These are phyloP conservation scores for Letharia columbiana DNA, from an alignment of 495 filamentous ascomycete genomes.

Conservation along the genomic window DNA sequence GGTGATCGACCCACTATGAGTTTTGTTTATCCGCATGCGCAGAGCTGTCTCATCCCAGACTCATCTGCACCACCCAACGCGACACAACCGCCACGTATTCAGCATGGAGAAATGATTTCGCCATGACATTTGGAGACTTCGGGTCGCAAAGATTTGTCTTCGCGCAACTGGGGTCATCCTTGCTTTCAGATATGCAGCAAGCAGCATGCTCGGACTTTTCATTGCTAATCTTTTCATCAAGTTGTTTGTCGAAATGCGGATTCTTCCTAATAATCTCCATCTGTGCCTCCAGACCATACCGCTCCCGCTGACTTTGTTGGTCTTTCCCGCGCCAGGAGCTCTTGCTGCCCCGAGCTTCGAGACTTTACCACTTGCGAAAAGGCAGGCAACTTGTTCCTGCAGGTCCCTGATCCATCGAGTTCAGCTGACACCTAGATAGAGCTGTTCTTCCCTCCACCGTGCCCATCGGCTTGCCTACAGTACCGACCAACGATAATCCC, in stretches of 20 bases:
- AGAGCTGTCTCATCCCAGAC: not conserved
- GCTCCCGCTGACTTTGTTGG: not conserved
- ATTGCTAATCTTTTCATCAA: not conserved
- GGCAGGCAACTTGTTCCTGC: not conserved
- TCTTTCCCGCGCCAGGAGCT: not conserved
- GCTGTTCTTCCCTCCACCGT: not conserved
- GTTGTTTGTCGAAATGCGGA: not conserved
- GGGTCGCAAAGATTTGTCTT: not conserved
- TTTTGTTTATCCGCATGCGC: not conserved
- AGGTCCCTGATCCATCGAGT: not conserved
- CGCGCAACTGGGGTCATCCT: not conserved
- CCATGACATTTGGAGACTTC: not conserved
- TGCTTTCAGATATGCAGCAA: constrained; percentile 4
- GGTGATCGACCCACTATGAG: not conserved
- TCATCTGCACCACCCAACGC: not conserved
- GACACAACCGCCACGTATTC: not conserved
- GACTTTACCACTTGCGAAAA: not conserved
- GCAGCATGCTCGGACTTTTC: not conserved
- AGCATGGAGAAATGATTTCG: not conserved
- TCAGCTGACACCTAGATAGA: not conserved
- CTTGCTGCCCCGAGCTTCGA: not conserved
- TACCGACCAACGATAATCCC: not conserved
- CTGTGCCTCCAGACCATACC: not conserved
- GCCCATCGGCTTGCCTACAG: not conserved
- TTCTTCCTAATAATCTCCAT: not conserved